Evolutionary conservation across 163 green algal genomes (phyloP), one percentile per base, ranked within the genome.

Genomic region (Scenedesmus sp.): DNA sequence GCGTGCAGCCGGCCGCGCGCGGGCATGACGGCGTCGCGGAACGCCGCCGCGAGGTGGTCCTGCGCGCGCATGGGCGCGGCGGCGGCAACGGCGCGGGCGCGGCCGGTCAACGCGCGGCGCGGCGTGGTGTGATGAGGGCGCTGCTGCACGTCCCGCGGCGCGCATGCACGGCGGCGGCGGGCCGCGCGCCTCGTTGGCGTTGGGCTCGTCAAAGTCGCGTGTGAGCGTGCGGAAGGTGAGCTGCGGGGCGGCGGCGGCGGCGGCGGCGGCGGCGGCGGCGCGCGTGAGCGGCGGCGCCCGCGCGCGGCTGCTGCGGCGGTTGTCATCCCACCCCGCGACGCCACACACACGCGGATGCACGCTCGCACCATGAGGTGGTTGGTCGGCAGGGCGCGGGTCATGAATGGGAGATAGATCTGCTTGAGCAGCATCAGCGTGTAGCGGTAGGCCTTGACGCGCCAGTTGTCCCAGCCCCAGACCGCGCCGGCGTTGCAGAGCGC

Each of bases 211-310:
- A 56, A 91, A 72, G 26, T 93, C 87, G 6, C 77, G 80, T 29
- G 90, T 91, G 17, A 91, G 66, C 9, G 90, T 93, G 47, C 90
- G 85, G 74, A 93, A 92, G 14, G 91, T 80, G 18, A 94, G 82
- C 89, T 92, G 85, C 56, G 26, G 3, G 15, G 48, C 18, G n/a
- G 34, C n/a, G 44, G 26, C 3, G 24, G 4, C 15, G 3, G 47
- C 70, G 67, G n/a, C 11, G 9, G 39, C 64, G 34, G 3, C 63
- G 57, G 42, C 42, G 24, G 45, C 0, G 50, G 24, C 42, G n/a
- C 9, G 63, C 3, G 10, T 3, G 28, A 73, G 62, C 63, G 36
- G 15, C 18, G 34, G 34, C 64, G n/a, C n/a, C n/a, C n/a, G n/a
- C n/a, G n/a, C n/a, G n/a, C n/a, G n/a, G n/a, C n/a, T n/a, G n/a